Evolutionary conservation across 345 rosid species (phyloP), one percentile per base, ranked within the genome.

Genomic region (Camelina laxa): DNA sequence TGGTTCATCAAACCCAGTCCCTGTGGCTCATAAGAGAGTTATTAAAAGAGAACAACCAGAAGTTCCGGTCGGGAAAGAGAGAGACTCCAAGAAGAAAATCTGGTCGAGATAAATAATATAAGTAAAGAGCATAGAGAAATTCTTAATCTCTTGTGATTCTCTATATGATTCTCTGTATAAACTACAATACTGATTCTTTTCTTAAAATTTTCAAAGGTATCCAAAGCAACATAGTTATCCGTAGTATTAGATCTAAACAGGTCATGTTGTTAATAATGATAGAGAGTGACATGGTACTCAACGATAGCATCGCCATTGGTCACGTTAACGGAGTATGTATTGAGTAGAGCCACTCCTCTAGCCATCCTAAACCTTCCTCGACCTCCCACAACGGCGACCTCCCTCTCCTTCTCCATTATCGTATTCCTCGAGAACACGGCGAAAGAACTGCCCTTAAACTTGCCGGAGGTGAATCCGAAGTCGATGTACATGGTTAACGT

Each of bases 81-180:
- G 79, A 81, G 97, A 88, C 49, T 50, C 51, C 50, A 94, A 80
- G 91, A 88, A 88, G 75, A 91, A 83, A 89, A 83, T 90, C 39
- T 94, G 97, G 98, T 81, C 87, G 14, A 82, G 92, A 80, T 86
- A 78, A 56, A 35, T 3, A 31, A 3, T 13, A 20, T 21, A 54
- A 13, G 47, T 20, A 42, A 75, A 27, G 59, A 31, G 60, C 9
- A 27, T 70, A 30, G 33, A 67, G 22, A 62, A 62, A 54, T 53
- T 35, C 47, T 33, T 3, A 21, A 17, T 50, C 58, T 47, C 61
- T 16, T 60, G 63, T 61, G 31, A 55, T 61, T 44, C 38, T 65
- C 47, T 42, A 27, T 31, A 61, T 67, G 68, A 14, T 24, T 61
- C 16, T 44, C 8, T 15, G 17, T 44, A 45, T n/a, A 9, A 45